Base-by-base conservation (phyloP, 192 early-diverging fungal genomes). In the Backusella tarrabulga region DNA sequence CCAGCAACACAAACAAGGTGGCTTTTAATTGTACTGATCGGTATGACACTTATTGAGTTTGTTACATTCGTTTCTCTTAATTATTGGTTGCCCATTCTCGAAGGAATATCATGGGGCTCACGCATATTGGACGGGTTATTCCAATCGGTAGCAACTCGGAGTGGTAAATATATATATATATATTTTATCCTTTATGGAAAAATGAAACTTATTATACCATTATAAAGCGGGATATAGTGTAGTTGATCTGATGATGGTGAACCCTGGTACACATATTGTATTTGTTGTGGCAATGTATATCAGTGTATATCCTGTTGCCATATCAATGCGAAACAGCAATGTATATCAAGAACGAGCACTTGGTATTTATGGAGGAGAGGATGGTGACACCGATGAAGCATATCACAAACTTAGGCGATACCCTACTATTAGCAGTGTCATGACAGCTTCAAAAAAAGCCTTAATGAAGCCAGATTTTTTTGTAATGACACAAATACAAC, bases 261-360 rank as follows among this genome's bases (percentile, higher is more conserved):
- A 79, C 32, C 81, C 81, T 26, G 77, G 81, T 3, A 76, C 77
- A 14, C 77, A 76, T 15, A 35, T 83, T 34, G 50, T 79, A 1
- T 83, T 77, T 70, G 73, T 83, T 76, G 75, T 83, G 19, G 81
- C 81, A 21, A 83, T 83, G 81, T 83, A 83, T 50, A 83, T 83
- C 2, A 74, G 74, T 38, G 81, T 83, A 0, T 83, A 83, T 44
- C 81, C 81, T 34, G 81, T 83, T 1, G 75, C 81, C 0, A 83
- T 83, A 38, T 83, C 81, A 21, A 83, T 83, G 81, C 56, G 81
- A 32, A 72, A 79, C 35, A 83, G 77, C 40, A 83, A 83, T 66
- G 75, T 83, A 2, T 83, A 83, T 46, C 77, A 83, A 70, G 80
- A 82, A 60, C 80, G 80, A 41, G 69, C 81, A 1, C 74, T 83